Base-by-base conservation (phyloP, 2,329 filamentous ascomycete genomes). In the Colletotrichum caudatum region DNA sequence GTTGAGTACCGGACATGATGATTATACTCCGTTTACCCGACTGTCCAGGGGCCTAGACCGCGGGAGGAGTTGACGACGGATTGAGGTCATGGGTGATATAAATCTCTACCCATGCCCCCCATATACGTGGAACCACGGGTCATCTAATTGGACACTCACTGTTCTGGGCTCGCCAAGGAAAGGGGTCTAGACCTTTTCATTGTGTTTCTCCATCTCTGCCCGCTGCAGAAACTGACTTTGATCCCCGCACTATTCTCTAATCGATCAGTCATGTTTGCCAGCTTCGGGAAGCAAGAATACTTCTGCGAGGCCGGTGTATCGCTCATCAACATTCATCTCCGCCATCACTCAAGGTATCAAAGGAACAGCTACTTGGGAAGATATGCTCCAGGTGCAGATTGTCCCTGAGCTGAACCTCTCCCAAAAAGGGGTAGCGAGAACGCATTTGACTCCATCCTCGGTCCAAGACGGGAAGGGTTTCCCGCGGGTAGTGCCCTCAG, bases 11-110 rank as follows among this genome's bases (percentile, higher is more conserved):
- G 39, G 39, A 5, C 14, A 41, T 41, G 39, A 7, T 41, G 39
- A 1, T 41, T 41, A 41, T 41, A 18, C 39, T 41, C 14, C 16
- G 14, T 41, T 41, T 29, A 29, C 5, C 29, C 26, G 33, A 35
- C 48, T 37, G 16, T 5, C 29, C 16, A 9, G 60, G 33, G 60
- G 60, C 37, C 46, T 53, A n/a, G 60, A 51, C 60, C 41, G n/a
- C 5, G 3, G 26, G 50, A 9, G 26, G 60, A 62, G n/a, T n/a
- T 53, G 33, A 39, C n/a, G 46, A 39, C 4, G 12, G n/a, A 20
- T 11, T 41, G 35, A 63, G 46, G 60, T 33, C 46, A 63, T 63
- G 35, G 23, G 33, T 39, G 35, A 12, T 5, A 53, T 23, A 39
- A 48, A 16, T 20, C 46, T 14, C 23, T 33, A 8, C n/a, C 46